A percentile compares a stretch with the other conserved stretches of the same genome.
Conservation (phyloP, 345 rosid species). For the Brassica nigra region DNA sequence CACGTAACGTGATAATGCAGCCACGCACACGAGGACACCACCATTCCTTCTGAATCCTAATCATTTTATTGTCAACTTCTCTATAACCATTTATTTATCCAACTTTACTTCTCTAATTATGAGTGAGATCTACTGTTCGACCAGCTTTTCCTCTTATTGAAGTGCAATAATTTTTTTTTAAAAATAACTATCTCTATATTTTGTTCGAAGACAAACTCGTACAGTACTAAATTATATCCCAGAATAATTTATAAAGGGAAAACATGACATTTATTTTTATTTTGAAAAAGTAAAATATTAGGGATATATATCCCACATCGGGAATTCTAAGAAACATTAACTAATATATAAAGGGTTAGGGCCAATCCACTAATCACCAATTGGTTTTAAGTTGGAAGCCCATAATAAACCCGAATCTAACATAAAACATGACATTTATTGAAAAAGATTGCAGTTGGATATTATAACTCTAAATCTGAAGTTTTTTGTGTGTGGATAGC, state of each 20-base stretch:
- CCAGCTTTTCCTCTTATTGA: neutral
- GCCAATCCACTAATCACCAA: too few relatives aligned
- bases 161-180: neutral
- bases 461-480: neutral
- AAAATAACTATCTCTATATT: neutral
- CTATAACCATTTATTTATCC: neutral
- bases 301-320: too few relatives aligned
- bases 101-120: slow-evolving; percentile 3
- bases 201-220: neutral
- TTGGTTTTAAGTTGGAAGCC: too few relatives aligned
- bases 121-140: slow-evolving; percentile 13
- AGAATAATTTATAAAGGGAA: neutral
- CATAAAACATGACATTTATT: neutral
- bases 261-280: neutral
- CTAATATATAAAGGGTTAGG: too few relatives aligned
- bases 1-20: slow-evolving; percentile 34
- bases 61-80: slow-evolving; percentile 2
- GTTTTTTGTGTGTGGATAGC: neutral
- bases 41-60: slow-evolving; percentile 26
- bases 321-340: too few relatives aligned
- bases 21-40: slow-evolving; percentile 38
- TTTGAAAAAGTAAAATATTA: neutral
- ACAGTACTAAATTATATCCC: neutral
- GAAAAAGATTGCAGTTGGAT: neutral
- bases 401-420: too few relatives aligned